Percentiles rank a stretch among this genome's conserved stretches.
Conservation (phyloP, 306 rosid species). For the Corylus americana region DNA sequence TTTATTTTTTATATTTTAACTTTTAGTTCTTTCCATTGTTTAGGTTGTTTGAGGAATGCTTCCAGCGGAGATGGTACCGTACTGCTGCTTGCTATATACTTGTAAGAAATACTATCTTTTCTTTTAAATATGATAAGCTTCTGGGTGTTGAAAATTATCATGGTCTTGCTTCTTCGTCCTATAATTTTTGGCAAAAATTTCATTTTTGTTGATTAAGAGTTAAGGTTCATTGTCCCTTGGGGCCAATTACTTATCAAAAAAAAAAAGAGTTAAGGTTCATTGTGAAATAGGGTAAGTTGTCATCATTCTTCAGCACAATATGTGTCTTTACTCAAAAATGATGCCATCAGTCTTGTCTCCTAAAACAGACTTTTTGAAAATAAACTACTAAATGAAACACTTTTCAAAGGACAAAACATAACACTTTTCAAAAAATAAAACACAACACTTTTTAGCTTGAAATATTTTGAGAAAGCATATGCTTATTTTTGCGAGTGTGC, state of each 20-base stretch:
- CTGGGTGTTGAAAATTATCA: slow-evolving; percentile 11
- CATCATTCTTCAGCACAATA: neutral
- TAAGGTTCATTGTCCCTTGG: neutral
- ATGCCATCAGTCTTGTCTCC: neutral
- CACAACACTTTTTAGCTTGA: too few relatives aligned
- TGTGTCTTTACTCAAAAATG: neutral
- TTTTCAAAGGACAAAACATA: too few relatives aligned
- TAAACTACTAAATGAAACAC: too few relatives aligned
- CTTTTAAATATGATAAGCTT: slow-evolving; percentile 10
- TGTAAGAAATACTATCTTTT: slow-evolving; percentile 50
- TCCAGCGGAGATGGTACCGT: slow-evolving; percentile 96
- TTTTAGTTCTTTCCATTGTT: slow-evolving; percentile 7
- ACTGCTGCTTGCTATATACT: slow-evolving; percentile 99
- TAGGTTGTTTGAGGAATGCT: slow-evolving; percentile 98
- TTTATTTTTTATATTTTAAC: slow-evolving; percentile 12
- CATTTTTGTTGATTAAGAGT: neutral
- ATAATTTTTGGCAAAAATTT: neutral
- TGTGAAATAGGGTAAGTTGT: slow-evolving; percentile 6
- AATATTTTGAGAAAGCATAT: too few relatives aligned
- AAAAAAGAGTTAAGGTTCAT: neutral
- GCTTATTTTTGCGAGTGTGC: too few relatives aligned
- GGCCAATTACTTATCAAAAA: too few relatives aligned
- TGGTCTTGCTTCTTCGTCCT: slow-evolving; percentile 22
- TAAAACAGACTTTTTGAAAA: too few relatives aligned
- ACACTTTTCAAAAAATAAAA: too few relatives aligned